A percentile compares a stretch with the other conserved stretches of the same genome.
phyloP scores from a whole-genome alignment of 345 rosid species.

The Mercurialis annua region DNA sequence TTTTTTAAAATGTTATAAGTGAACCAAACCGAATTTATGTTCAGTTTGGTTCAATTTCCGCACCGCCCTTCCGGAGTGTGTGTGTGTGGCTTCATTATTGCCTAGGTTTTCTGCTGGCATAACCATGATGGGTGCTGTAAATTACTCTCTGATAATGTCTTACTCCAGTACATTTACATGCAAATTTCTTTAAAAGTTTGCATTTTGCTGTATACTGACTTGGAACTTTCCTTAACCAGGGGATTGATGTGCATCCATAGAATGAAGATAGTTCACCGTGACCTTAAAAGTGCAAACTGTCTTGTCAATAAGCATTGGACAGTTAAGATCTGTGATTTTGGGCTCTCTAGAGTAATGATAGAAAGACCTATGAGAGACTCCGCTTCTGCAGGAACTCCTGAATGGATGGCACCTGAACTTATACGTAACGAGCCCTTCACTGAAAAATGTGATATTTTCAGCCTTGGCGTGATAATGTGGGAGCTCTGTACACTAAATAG shows the following conservation, averaged over 20 bases:
- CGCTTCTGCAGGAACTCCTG: constrained; percentile 96
- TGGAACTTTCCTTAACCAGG: constrained; percentile 37
- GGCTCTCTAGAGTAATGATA: constrained; percentile 85
- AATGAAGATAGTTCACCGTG: constrained; percentile 93
- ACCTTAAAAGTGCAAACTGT: constrained; percentile 83
- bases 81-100: no score
- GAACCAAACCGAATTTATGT: no score
- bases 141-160: background rate
- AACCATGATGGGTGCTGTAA: no score
- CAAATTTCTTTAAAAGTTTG: background rate
- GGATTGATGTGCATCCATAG: constrained; percentile 99
- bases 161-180: background rate
- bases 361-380: constrained; percentile 65
- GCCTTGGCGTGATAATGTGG: constrained; percentile 98
- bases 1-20: no score
- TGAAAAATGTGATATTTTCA: constrained; percentile 96
- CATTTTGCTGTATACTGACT: constrained; percentile 7
- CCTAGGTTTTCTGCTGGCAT: no score
- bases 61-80: no score
- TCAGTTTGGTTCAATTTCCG: no score
- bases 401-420: constrained; percentile 99
- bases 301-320: constrained; percentile 85
- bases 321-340: constrained; percentile 97
- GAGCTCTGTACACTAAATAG: constrained; percentile 84
- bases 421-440: constrained; percentile 86